Evolutionary conservation across 129 eudicot genomes (phyloP), one percentile per base, ranked within the genome.

Genomic region (Dittrichia graveolens): DNA sequence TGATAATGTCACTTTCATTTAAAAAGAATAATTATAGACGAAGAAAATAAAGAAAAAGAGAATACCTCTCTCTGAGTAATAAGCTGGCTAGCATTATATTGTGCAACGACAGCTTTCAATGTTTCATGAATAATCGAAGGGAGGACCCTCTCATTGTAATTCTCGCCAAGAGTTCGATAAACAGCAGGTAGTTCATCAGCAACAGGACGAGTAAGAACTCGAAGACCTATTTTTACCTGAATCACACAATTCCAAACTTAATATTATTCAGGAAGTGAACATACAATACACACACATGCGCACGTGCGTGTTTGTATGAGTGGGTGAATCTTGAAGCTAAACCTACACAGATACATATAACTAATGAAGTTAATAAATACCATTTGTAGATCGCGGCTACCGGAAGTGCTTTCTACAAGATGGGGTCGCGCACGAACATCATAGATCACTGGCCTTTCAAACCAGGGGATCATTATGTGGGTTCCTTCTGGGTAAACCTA

Each of bases 91-190:
- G 90, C 87, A 72, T 82, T 85, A 75, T 82, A 85, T 46, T 79
- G 90, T 11, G 90, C 90, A 31, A 85, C 90, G 69, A 85, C 87
- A 61, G 85, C 76, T 74, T 82, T 85, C 83, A 85, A 59, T 40
- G 90, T 85, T 69, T 85, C 90, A 73, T 85, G 90, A 61, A 82
- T 76, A 5, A 85, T 85, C 12, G 90, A 85, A 65, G 90, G 90
- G 61, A 85, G 69, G 47, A 85, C 86, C 71, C 89, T 81, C 39
- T 85, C 90, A 48, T 82, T 82, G 72, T 82, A 85, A 54, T 85
- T 79, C 80, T 85, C 87, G 73, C 90, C 90, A 35, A 85, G 87
- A 45, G 78, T 79, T 41, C 90, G 80, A 73, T 85, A 85, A 18
- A 85, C 83, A 35, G 82, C 56, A 34, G 90, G 90, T 63, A 85